phyloP scores from a whole-genome alignment of 176 grass and related monocot species.

The Rhynchospora breviuscula region DNA sequence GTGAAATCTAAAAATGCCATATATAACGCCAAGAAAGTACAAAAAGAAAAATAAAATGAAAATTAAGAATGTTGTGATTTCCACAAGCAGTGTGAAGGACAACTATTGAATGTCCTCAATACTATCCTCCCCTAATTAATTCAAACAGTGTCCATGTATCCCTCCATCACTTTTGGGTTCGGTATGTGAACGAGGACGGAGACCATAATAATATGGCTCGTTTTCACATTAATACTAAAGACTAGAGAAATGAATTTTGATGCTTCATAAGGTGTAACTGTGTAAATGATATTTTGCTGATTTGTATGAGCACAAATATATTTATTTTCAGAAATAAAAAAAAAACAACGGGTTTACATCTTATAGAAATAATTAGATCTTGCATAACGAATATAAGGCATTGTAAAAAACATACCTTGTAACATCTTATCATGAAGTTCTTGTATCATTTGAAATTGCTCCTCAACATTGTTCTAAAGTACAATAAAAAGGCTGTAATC shows the following conservation, averaged over 20 bases:
- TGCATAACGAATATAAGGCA: neutral
- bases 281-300: neutral
- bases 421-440: slow-evolving; percentile 83
- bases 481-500: slow-evolving; percentile 27
- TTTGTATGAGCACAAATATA: neutral
- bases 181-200: neutral
- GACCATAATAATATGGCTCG: neutral
- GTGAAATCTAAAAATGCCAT: neutral
- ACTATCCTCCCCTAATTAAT: neutral
- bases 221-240: neutral
- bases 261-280: neutral
- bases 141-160: neutral
- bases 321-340: neutral
- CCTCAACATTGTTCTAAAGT: slow-evolving; percentile 58
- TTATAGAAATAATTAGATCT: neutral
- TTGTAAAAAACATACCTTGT: slow-evolving; percentile 44
- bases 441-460: slow-evolving; percentile 59
- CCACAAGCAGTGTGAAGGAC: neutral
- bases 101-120: neutral
- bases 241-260: neutral
- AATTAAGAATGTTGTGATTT: neutral
- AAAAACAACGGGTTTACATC: neutral
- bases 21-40: neutral
- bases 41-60: neutral
- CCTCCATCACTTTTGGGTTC: neutral